Conservation (phyloP, 352 stramenopile genomes). For the Globisporangium echinulatum region DNA sequence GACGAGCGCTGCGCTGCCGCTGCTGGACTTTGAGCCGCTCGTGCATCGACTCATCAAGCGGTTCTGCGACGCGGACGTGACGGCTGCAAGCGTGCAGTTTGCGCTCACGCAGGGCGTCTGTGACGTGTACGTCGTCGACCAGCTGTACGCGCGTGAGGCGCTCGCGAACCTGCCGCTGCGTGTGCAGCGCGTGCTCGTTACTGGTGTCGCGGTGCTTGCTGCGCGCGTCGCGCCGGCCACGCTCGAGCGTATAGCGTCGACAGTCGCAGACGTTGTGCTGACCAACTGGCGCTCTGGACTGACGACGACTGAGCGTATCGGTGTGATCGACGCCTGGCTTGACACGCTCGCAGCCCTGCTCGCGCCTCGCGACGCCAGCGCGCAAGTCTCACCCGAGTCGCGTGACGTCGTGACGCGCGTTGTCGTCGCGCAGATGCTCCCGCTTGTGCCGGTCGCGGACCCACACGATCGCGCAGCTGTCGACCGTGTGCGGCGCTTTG, state of each 20-base stretch:
- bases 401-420: conserved; percentile 6
- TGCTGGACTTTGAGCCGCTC: conserved; percentile 10
- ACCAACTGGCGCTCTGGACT: background rate
- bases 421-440: conserved; percentile 6
- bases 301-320: background rate
- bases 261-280: background rate
- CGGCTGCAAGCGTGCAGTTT: conserved; percentile 21
- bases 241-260: conserved; percentile 1
- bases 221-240: conserved; percentile 2
- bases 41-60: conserved; percentile 6
- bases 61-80: conserved; percentile 15
- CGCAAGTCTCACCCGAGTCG: conserved; percentile 3
- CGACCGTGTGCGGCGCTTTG: conserved; percentile 4
- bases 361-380: background rate
- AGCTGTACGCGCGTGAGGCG: conserved; percentile 10
- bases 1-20: conserved; percentile 4
- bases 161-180: conserved; percentile 1
- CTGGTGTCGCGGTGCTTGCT: conserved; percentile 1
- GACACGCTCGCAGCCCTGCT: conserved; percentile 2
- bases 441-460: conserved; percentile 1
- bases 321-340: conserved; percentile 9
- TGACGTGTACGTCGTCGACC: conserved; percentile 17
- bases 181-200: conserved; percentile 6
- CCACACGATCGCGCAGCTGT: background rate
- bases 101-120: conserved; percentile 16